Evolutionary conservation across 352 stramenopile genomes (phyloP), one percentile per base, ranked within the genome.

Genomic region (Aphanomyces cochlioides): DNA sequence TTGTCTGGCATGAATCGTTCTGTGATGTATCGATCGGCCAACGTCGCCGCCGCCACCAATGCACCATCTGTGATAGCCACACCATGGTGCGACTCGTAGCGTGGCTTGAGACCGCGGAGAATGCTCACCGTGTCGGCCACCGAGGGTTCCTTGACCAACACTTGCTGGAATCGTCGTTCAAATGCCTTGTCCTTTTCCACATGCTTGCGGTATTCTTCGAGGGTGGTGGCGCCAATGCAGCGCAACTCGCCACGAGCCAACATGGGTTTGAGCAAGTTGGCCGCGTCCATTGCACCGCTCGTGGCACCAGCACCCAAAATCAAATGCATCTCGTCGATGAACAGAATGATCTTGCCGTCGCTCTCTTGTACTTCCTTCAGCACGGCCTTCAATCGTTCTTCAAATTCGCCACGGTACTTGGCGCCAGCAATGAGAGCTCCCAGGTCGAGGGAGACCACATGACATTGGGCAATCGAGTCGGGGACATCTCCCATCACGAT

Each of bases 141-240:
- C 4, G 79, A 92, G 4, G 97, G 97, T 63, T 99, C 97, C 40
- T 86, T 87, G 10, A 99, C 95, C 3, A 88, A 58, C 2, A 99
- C 94, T 64, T 98, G 89, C 78, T 99, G 97, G 77, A 99, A 99
- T 40, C 97, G 91, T 41, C 97, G 81, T 72, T 98, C 97, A 60
- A 99, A 98, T 0, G 97, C 97, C 37, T 93, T 87, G 79, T 99
- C 97, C 77, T 99, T 99, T 78, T 99, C 96, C 64, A 99, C 97
- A 74, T 99, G 88, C 73, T 99, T 80, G 6, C 95, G 87, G 77
- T 99, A 99, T 77, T 99, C 97, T 60, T 98, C 94, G 8, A 98
- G 50, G 3, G 97, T 99, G 1, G 97, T 99, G 7, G 97, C 97
- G 63, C 97, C 97, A 68, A 99, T 98, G 82, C 96, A 98, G 8